A percentile compares a stretch with the other conserved stretches of the same genome.
Conservation (phyloP, 495 filamentous ascomycete genomes). For the Hypoxylon lienhwacheense region DNA sequence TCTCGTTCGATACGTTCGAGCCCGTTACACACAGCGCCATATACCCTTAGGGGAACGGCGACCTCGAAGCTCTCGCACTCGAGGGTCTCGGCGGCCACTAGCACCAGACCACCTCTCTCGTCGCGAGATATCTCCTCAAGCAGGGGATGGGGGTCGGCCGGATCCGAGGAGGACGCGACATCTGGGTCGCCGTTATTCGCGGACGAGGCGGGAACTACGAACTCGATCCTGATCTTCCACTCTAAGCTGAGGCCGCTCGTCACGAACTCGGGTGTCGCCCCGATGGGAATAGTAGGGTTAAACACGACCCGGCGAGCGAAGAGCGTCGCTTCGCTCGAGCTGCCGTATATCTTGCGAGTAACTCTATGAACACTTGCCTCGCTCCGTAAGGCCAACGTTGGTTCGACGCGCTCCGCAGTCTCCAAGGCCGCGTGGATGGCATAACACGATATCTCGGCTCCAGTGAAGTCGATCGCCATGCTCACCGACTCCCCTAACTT, state of each 20-base stretch:
- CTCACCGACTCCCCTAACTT: constrained; percentile 85
- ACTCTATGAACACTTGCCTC: constrained; percentile 80
- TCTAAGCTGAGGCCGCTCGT: constrained; percentile 82
- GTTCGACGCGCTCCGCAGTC: constrained; percentile 75
- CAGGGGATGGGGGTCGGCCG: constrained; percentile 42
- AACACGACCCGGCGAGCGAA: constrained; percentile 79
- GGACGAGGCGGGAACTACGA: constrained; percentile 67
- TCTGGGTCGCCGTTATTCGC: constrained; percentile 15
- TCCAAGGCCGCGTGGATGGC: constrained; percentile 76
- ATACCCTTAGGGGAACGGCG: constrained; percentile 77
- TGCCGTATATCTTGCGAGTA: constrained; percentile 76
- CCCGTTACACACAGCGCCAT: constrained; percentile 63
- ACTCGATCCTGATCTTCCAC: constrained; percentile 88
- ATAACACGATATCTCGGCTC: constrained; percentile 74
- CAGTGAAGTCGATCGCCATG: constrained; percentile 77
- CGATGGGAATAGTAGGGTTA: constrained; percentile 73
- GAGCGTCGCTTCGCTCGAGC: constrained; percentile 75
- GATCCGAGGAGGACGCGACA: neutral
- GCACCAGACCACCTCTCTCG: constrained; percentile 66
- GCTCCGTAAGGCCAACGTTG: constrained; percentile 78
- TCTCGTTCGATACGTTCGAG: constrained; percentile 54
- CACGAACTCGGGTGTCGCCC: constrained; percentile 82
- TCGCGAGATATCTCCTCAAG: constrained; percentile 67
- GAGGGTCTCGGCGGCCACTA: constrained; percentile 74
- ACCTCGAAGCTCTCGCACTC: constrained; percentile 90